Percentiles rank a stretch among this genome's conserved stretches.
Evolutionary conservation across 1,284 basidiomycete genomes (phyloP).

Genomic region (Stereum hirsutum): DNA sequence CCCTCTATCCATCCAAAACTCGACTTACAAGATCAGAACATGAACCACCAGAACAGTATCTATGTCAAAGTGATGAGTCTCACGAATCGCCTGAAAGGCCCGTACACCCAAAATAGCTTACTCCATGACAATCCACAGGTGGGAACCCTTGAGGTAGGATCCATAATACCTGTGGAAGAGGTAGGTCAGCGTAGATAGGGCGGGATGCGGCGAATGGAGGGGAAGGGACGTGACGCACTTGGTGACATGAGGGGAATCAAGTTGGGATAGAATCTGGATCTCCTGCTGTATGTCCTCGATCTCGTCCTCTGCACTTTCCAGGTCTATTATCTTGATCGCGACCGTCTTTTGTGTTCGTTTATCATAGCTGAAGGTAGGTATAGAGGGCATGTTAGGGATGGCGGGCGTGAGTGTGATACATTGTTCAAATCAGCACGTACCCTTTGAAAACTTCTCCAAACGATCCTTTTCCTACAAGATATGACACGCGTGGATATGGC

Average conservation of each 20-base stretch:
- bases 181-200: not conserved
- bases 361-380: slow-evolving; percentile 59
- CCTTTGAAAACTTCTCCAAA: slow-evolving; percentile 98
- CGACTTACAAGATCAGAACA: slow-evolving; percentile 71
- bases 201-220: not conserved
- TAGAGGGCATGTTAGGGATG: slow-evolving; percentile 3
- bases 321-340: slow-evolving; percentile 97
- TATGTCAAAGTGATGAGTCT: slow-evolving; percentile 20
- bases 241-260: slow-evolving; percentile 94
- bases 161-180: slow-evolving; percentile 72
- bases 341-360: slow-evolving; percentile 89
- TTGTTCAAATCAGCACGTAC: slow-evolving; percentile 40
- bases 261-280: slow-evolving; percentile 95
- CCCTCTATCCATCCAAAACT: not conserved
- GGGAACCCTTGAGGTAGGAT: slow-evolving; percentile 89
- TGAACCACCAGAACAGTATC: slow-evolving; percentile 80
- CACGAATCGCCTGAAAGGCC: slow-evolving; percentile 5
- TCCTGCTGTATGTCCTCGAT: slow-evolving; percentile 99
- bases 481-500: slow-evolving; percentile 3
- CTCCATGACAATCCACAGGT: slow-evolving; percentile 99
- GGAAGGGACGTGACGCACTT: slow-evolving; percentile 47
- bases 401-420: slow-evolving; percentile 2
- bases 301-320: slow-evolving; percentile 98
- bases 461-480: slow-evolving; percentile 76
- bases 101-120: slow-evolving; percentile 34